Percentiles rank a stretch among this genome's conserved stretches.
Conservation (phyloP, 192 early-diverging fungal species). For the Coemansia sp. region DNA sequence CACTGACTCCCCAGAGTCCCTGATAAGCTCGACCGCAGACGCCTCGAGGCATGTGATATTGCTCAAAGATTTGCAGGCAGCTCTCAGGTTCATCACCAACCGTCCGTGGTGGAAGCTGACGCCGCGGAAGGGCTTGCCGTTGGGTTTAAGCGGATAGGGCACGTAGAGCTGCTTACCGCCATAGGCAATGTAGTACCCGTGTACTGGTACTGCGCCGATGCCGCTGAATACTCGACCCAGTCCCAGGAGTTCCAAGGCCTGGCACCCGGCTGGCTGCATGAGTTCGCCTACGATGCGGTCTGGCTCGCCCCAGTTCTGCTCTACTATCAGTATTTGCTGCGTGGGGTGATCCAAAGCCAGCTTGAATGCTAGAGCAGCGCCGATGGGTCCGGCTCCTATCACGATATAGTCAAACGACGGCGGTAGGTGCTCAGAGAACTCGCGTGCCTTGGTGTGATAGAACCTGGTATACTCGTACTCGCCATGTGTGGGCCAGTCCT, state of each 20-base stretch:
- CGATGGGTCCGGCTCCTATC: constrained; percentile 90
- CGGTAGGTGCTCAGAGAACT: background rate
- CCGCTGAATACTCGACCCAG: constrained; percentile 69
- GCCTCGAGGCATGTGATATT: constrained; percentile 76
- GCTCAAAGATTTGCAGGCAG: constrained; percentile 55
- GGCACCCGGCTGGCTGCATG: constrained; percentile 91
- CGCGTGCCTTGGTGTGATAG: constrained; percentile 18
- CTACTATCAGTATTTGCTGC: constrained; percentile 56
- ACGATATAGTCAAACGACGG: constrained; percentile 75
- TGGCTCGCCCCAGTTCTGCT: constrained; percentile 89
- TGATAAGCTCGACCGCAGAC: constrained; percentile 68
- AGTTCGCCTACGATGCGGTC: constrained; percentile 98
- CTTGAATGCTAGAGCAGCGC: constrained; percentile 78
- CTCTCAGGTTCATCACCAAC: constrained; percentile 83
- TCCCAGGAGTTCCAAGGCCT: constrained; percentile 75
- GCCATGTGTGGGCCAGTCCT: constrained; percentile 43
- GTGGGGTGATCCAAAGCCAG: constrained; percentile 71
- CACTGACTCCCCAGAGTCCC: constrained; percentile 13
- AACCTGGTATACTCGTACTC: constrained; percentile 28
- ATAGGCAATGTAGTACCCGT: constrained; percentile 86
- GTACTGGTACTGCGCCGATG: constrained; percentile 79
- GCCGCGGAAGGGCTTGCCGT: constrained; percentile 60
- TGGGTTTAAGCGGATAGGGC: constrained; percentile 61
- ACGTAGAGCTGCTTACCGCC: constrained; percentile 62
- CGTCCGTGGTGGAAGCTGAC: constrained; percentile 92